phyloP scores from a whole-genome alignment of 164 flowering plant genomes.

The Saururus chinensis region DNA sequence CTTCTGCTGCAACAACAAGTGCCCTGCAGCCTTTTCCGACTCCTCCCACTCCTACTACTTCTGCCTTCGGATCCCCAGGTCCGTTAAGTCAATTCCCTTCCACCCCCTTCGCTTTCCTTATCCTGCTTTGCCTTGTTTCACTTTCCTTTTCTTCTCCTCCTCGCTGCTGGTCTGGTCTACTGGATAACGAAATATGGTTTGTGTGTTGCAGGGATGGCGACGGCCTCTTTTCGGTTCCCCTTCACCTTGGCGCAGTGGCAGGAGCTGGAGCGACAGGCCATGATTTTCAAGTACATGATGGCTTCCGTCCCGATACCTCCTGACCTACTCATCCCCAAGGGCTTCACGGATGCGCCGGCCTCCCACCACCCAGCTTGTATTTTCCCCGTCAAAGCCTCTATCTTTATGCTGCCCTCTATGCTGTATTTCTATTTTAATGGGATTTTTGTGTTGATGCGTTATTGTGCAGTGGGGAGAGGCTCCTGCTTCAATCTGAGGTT shows the following conservation, averaged over 20 bases:
- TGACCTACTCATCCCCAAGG: constrained; percentile 34
- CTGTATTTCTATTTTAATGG: constrained; percentile 1
- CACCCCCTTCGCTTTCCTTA: not conserved
- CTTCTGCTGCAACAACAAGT: constrained; percentile 10
- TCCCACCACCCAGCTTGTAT: constrained; percentile 18
- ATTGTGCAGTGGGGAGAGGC: constrained; percentile 10
- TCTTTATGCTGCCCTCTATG: not conserved
- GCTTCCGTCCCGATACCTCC: constrained; percentile 58
- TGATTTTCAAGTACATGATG: constrained; percentile 58
- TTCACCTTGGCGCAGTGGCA: constrained; percentile 58
- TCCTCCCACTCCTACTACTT: constrained; percentile 14
- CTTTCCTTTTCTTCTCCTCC: too few relatives aligned
- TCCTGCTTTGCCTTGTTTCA: not conserved
- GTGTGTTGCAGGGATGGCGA: constrained; percentile 2
- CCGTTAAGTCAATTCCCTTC: not conserved
- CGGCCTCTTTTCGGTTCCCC: constrained; percentile 25
- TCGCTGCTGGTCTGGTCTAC: too few relatives aligned
- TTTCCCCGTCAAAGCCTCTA: not conserved
- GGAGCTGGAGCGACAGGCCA: constrained; percentile 62
- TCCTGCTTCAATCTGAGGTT: constrained; percentile 21
- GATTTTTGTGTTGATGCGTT: not conserved
- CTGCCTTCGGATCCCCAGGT: constrained; percentile 34
- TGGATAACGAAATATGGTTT: too few relatives aligned
- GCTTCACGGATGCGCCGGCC: constrained; percentile 8
- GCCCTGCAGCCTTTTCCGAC: constrained; percentile 30